Evolutionary conservation across 2,329 filamentous ascomycete genomes (phyloP).

Genomic region (Paramyrothecium roridum): DNA sequence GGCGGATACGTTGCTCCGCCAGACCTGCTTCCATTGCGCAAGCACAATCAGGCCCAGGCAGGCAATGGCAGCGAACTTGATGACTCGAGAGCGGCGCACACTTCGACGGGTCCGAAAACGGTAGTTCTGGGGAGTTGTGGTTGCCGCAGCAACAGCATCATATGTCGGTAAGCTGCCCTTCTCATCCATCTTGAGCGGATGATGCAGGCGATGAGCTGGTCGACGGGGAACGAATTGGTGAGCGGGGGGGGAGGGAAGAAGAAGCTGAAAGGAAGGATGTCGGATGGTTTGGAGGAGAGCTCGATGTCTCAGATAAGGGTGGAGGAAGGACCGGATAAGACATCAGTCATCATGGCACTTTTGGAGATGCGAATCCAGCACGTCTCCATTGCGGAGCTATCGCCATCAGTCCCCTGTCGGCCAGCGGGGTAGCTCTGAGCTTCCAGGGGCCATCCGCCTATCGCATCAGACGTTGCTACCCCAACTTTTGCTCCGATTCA

Average conservation of each 20-base stretch:
- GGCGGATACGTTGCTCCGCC: slow-evolving; percentile 16
- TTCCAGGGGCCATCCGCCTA: not conserved
- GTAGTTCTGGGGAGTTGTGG: slow-evolving; percentile 11
- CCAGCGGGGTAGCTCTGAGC: not conserved
- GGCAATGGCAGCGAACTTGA: slow-evolving; percentile 40
- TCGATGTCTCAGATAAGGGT: not conserved
- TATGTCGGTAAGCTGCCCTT: slow-evolving; percentile 45
- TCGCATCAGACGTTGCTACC: not conserved
- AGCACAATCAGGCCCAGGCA: slow-evolving; percentile 50
- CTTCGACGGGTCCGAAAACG: slow-evolving; percentile 18
- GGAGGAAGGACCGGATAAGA: not conserved
- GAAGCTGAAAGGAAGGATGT: not conserved
- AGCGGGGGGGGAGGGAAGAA: not conserved
- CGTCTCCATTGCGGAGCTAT: not conserved
- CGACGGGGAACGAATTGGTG: not conserved
- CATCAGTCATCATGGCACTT: not conserved
- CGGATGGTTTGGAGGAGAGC: not conserved
- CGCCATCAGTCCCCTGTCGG: not conserved
- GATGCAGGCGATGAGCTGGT: not conserved
- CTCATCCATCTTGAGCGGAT: slow-evolving; percentile 26
- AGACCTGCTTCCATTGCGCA: slow-evolving; percentile 44
- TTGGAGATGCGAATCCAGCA: not conserved
- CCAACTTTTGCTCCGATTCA: not conserved
- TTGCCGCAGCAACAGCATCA: slow-evolving; percentile 26
- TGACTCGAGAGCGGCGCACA: slow-evolving; percentile 38